These are phyloP conservation scores for Discostella pseudostelligera DNA, from an alignment of 108 stramenopile species.

Conservation along the genomic window DNA sequence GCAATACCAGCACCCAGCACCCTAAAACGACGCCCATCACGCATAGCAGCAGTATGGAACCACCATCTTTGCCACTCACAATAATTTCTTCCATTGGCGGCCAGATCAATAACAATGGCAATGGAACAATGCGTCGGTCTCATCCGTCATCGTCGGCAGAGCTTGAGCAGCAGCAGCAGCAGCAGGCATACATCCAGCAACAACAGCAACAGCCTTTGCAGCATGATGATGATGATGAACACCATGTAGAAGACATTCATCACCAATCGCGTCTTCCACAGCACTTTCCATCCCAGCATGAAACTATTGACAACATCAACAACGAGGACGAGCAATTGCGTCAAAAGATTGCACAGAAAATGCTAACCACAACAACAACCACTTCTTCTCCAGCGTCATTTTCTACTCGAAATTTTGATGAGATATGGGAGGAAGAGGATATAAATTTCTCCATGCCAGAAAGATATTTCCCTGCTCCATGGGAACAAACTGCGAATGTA, in stretches of 20 bases:
- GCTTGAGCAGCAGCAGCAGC: too few species aligned
- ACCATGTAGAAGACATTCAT: too few species aligned
- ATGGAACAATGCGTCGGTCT: neutral
- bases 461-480: neutral
- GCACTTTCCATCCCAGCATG: too few species aligned
- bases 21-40: too few species aligned
- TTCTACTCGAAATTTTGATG: neutral
- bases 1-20: too few species aligned
- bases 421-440: too few species aligned
- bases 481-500: neutral
- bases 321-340: neutral
- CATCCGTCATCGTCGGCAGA: too few species aligned
- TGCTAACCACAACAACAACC: slow-evolving; percentile 3
- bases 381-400: neutral
- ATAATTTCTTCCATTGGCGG: neutral
- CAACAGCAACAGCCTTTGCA: neutral
- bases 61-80: neutral
- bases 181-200: neutral
- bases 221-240: neutral
- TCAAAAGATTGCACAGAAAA: slow-evolving; percentile 7
- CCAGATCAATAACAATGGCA: neutral
- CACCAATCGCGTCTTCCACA: too few species aligned
- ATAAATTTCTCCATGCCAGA: neutral
- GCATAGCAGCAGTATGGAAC: neutral
- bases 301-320: neutral